Percentiles rank a stretch among this genome's conserved stretches.
phyloP scores from a whole-genome alignment of 2,329 filamentous ascomycete species.

The Paecilomyces dactylethromorphus region DNA sequence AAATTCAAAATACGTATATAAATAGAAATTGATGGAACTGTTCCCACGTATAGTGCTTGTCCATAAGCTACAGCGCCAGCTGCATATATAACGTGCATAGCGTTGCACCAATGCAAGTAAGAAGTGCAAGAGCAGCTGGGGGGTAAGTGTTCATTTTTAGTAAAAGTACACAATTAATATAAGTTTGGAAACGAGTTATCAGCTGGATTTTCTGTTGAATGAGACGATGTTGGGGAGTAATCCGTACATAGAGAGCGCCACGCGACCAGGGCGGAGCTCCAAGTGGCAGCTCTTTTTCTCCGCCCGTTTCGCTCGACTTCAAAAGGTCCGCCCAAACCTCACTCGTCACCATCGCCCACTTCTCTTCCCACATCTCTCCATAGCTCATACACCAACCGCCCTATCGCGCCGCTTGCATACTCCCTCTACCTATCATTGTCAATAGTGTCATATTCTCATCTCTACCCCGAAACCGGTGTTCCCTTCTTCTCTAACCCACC shows the following conservation, averaged over 20 bases:
- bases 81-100: too few species aligned
- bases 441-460: conserved; percentile 2
- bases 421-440: conserved; percentile 1
- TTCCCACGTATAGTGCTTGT: too few species aligned
- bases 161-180: too few species aligned
- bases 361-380: conserved; percentile 7
- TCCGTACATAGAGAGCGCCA: neutral
- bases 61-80: too few species aligned
- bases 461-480: conserved; percentile 2
- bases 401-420: conserved; percentile 4
- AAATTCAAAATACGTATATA: neutral
- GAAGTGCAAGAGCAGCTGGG: too few species aligned
- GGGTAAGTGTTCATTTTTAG: too few species aligned
- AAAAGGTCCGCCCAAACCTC: neutral
- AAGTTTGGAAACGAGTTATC: neutral
- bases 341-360: conserved; percentile 1
- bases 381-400: conserved; percentile 5
- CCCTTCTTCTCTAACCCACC: neutral
- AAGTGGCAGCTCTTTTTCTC: neutral
- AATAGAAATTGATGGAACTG: too few species aligned
- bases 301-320: conserved; percentile 2
- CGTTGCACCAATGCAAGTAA: too few species aligned
- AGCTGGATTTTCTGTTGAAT: too few species aligned
- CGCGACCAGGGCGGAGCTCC: conserved; percentile 1
- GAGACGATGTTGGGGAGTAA: neutral